Conservation (phyloP, 305 asterid species). For the Solanum hybrid region DNA sequence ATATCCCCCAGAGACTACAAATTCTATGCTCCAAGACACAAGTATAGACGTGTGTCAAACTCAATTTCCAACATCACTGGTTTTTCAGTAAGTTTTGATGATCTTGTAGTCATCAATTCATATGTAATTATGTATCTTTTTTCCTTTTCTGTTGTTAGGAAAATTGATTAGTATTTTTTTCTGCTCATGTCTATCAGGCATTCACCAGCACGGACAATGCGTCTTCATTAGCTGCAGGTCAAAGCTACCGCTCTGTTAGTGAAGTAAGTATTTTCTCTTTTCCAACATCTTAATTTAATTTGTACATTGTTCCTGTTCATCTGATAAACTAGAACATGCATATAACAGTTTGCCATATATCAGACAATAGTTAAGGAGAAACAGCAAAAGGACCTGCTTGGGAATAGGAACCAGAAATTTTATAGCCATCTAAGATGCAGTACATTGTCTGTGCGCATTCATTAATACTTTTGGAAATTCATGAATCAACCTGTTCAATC, state of each 20-base stretch:
- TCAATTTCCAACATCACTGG: conserved; percentile 61
- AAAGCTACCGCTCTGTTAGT: conserved; percentile 44
- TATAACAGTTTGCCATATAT: background rate
- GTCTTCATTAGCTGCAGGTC: conserved; percentile 47
- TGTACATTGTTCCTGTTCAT: background rate
- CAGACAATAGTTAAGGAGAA: background rate
- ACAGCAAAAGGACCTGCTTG: background rate
- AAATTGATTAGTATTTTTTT: background rate
- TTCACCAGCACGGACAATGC: conserved; percentile 54
- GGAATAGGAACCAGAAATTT: background rate
- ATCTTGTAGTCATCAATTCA: background rate
- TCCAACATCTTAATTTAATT: background rate
- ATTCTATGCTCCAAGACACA: conserved; percentile 96
- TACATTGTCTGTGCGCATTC: background rate
- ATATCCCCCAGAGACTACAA: conserved; percentile 83
- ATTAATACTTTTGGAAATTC: background rate
- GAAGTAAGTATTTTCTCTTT: conserved; percentile 45
- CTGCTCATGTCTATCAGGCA: conserved; percentile 32
- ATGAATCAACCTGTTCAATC: background rate
- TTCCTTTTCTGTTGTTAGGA: background rate
- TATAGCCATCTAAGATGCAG: background rate
- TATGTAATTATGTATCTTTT: background rate
- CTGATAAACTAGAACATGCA: background rate
- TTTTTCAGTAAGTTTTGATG: conserved; percentile 53
- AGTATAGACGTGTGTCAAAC: conserved; percentile 77